A percentile compares a stretch with the other conserved stretches of the same genome.
Conservation (phyloP, 1,139 yeast genomes). For the Sugiyamaella novakii region DNA sequence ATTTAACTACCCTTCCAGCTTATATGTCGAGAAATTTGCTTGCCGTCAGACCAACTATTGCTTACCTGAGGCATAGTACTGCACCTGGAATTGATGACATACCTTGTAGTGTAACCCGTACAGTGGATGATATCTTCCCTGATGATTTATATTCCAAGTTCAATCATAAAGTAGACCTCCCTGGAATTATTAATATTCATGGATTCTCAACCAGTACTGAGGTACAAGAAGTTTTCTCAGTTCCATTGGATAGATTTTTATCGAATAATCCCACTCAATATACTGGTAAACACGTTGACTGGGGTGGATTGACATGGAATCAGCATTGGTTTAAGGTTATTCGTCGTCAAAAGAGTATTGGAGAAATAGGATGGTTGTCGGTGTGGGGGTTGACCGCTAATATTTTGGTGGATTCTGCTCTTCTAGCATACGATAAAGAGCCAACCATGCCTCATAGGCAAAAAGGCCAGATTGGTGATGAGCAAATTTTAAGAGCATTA, state of each 20-base stretch:
- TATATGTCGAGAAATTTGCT: conserved; percentile 77
- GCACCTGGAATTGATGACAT: conserved; percentile 8
- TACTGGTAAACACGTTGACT: conserved; percentile 38
- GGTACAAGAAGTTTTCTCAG: conserved; percentile 41
- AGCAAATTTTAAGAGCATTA: conserved; percentile 34
- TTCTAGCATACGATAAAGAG: conserved; percentile 52
- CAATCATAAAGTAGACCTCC: conserved; percentile 34
- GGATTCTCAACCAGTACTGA: conserved; percentile 41
- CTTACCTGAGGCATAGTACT: conserved; percentile 49
- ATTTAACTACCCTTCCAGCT: conserved; percentile 64
- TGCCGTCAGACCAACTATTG: conserved; percentile 82
- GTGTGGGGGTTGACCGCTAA: conserved; percentile 95
- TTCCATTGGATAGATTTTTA: conserved; percentile 36
- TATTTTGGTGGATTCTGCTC: conserved; percentile 75
- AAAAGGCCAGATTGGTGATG: conserved; percentile 39
- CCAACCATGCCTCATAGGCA: conserved; percentile 40
- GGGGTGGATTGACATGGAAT: conserved; percentile 42
- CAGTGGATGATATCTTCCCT: conserved; percentile 19
- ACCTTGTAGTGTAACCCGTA: background rate
- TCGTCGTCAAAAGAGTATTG: conserved; percentile 53
- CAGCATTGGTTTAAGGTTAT: conserved; percentile 38
- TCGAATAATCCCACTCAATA: conserved; percentile 39
- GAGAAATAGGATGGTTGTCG: conserved; percentile 60
- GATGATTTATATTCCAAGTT: conserved; percentile 26
- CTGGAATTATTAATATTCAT: conserved; percentile 41